These are phyloP conservation scores for Prorocentrum cordatum DNA, from an alignment of 169 alveolate genomes.

Conservation along the genomic window DNA sequence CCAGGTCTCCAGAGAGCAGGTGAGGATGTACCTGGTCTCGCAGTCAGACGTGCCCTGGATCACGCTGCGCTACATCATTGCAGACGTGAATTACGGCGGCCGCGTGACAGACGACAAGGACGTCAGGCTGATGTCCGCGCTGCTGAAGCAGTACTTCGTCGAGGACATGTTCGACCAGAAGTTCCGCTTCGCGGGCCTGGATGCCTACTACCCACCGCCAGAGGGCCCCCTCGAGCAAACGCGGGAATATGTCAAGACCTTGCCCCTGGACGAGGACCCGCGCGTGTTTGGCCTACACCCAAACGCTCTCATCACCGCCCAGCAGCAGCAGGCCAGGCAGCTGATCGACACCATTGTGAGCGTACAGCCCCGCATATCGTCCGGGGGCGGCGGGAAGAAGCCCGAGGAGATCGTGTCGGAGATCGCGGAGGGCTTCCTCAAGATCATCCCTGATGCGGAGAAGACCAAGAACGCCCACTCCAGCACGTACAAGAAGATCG, in stretches of 20 bases:
- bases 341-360: conserved; percentile 24
- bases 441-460: conserved; percentile 15
- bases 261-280: conserved; percentile 87
- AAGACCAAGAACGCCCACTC: conserved; percentile 34
- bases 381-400: conserved; percentile 80
- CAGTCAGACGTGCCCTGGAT: conserved; percentile 83
- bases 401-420: conserved; percentile 85
- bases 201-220: conserved; percentile 78
- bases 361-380: conserved; percentile 77
- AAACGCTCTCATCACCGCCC: conserved; percentile 81
- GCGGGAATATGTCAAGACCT: conserved; percentile 76
- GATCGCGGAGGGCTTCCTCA: conserved; percentile 72
- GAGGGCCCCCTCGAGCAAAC: conserved; percentile 76
- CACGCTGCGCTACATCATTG: conserved; percentile 86
- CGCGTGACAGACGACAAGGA: conserved; percentile 93
- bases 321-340: conserved; percentile 32
- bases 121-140: conserved; percentile 80
- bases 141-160: conserved; percentile 80
- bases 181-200: conserved; percentile 15
- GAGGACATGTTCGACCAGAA: conserved; percentile 27
- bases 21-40: conserved; percentile 83
- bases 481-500: conserved; percentile 24
- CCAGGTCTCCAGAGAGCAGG: conserved; percentile 81
- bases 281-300: conserved; percentile 87
- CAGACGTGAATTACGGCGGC: conserved; percentile 95